Evolutionary conservation across 495 filamentous ascomycete species (phyloP), one percentile per base, ranked within the genome.

Genomic region (Neurospora africana): DNA sequence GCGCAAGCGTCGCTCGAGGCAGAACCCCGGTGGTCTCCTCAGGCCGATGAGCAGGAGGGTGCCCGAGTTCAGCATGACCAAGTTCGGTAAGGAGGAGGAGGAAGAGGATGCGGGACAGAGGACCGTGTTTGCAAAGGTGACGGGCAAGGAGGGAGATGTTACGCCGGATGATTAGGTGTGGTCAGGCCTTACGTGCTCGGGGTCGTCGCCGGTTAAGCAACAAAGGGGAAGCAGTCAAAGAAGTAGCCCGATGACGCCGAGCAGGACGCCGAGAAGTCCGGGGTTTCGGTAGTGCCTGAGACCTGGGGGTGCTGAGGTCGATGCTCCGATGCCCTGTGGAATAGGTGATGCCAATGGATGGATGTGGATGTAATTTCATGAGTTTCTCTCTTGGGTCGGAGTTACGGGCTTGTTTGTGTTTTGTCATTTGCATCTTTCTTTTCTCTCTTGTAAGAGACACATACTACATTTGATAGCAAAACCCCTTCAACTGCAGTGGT

Each of bases 61-160:
- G 43, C 79, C 82, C 30, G 83, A 85, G 71, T 82, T 84, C 69
- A 83, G 83, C 76, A 83, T 85, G 80, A 86, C 84, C 33, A 85
- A 80, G 72, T 83, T 86, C 37, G 80, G 78, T 21, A 74, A 76
- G 40, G 81, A 84, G 33, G 81, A 84, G 15, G 72, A 81, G 68
- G 78, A 83, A 71, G 82, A 83, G 70, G 77, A 82, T 40, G 74
- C 43, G 37, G 73, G 72, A 27, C 44, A 76, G 44, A 73, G 76
- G 41, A 73, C 76, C 23, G 76, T 78, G n/a, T 30, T 78, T 40
- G 79, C 79, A 68, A 78, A 79, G 70, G 78, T 76, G 17, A 81
- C 78, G 70, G 74, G 78, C 65, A 78, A 76, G 13, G 53, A 65
- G 53, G 53, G 53, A 19, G 53, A 65, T 65, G 78, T 74, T 69